phyloP scores from a whole-genome alignment of 192 early-diverging fungal species.

The Coemansia sp. region DNA sequence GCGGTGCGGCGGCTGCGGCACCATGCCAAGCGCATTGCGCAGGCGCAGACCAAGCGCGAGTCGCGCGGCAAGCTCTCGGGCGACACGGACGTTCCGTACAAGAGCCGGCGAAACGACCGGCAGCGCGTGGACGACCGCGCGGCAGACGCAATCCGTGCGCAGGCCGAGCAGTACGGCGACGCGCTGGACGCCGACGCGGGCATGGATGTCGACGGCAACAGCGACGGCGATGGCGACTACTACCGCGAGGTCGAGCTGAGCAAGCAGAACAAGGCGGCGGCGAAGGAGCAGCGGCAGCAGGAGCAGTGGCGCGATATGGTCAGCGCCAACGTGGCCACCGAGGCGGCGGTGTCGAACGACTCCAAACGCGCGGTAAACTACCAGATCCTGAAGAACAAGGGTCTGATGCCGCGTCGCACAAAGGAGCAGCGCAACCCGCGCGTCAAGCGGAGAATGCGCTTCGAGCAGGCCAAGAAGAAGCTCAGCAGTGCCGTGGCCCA shows the following conservation, averaged over 20 bases:
- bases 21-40: slow-evolving; percentile 43
- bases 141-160: slow-evolving; percentile 13
- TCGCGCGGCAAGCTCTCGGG: slow-evolving; percentile 59
- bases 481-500: slow-evolving; percentile 75
- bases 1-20: slow-evolving; percentile 52
- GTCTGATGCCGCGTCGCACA: slow-evolving; percentile 85
- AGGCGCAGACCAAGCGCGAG: slow-evolving; percentile 39
- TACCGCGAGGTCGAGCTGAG: slow-evolving; percentile 58
- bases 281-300: slow-evolving; percentile 56
- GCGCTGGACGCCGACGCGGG: slow-evolving; percentile 56
- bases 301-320: slow-evolving; percentile 39
- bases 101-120: slow-evolving; percentile 46
- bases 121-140: slow-evolving; percentile 37
- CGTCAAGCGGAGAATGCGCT: slow-evolving; percentile 88
- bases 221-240: slow-evolving; percentile 58
- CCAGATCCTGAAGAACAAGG: slow-evolving; percentile 95
- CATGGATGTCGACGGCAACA: slow-evolving; percentile 61
- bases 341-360: slow-evolving; percentile 53
- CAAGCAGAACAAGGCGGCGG: slow-evolving; percentile 51
- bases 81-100: slow-evolving; percentile 83
- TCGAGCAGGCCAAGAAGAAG: slow-evolving; percentile 88
- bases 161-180: slow-evolving; percentile 21
- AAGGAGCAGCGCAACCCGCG: slow-evolving; percentile 94
- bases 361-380: slow-evolving; percentile 80
- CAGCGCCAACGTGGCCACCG: slow-evolving; percentile 54